Evolutionary conservation across 208 protist species (phyloP).

Genomic region (Trypanosoma cruzi): DNA sequence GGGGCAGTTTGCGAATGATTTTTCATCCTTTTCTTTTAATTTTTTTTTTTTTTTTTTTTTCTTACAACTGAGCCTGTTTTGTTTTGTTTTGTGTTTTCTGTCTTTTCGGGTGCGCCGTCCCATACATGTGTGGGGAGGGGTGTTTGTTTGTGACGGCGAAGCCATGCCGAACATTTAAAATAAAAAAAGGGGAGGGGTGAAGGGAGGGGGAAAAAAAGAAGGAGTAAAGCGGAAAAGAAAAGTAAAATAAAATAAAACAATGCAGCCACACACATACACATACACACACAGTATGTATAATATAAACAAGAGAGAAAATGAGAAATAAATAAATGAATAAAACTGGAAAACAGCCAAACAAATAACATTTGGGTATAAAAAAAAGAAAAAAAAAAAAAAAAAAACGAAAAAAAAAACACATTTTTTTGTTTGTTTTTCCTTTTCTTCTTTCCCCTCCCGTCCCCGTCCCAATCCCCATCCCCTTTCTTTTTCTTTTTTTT

Average conservation of each 20-base stretch:
- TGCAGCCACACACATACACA: background rate
- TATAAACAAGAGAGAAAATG: no score
- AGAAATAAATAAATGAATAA: no score
- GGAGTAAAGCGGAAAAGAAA: background rate
- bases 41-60: background rate
- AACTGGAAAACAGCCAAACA: no score
- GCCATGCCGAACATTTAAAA: no score
- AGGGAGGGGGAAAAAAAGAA: background rate
- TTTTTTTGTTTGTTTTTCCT: background rate
- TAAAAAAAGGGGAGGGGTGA: background rate
- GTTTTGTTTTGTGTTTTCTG: background rate
- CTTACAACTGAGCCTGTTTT: background rate
- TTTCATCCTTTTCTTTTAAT: no score
- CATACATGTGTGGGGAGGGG: no score
- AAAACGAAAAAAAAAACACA: no score
- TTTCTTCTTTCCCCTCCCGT: background rate
- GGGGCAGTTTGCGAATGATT: background rate
- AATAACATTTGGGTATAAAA: no score
- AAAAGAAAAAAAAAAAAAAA: no score
- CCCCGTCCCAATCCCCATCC: background rate
- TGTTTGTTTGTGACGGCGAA: no score
- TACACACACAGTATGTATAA: background rate
- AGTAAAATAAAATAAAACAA: background rate
- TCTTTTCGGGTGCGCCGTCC: no score
- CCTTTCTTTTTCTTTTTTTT: background rate